Evolutionary conservation across 306 rosid species (phyloP), one percentile per base, ranked within the genome.

Genomic region (Medicago lupulina): DNA sequence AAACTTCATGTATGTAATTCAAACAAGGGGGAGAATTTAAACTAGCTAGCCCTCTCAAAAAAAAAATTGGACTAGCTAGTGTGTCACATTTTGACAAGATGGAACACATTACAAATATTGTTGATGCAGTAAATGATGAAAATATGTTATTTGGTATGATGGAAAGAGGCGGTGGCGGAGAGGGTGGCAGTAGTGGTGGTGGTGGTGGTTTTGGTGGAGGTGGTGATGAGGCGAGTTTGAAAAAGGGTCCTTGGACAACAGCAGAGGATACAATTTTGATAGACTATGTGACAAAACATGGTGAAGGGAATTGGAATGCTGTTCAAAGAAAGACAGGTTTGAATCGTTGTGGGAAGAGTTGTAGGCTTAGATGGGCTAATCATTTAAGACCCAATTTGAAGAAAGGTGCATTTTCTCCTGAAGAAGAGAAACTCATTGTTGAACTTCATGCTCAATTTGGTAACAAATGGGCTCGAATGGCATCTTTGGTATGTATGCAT

Each of bases 381-480:
- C 98, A 94, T 74, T 77, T 94, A 25, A 70, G 97, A 17, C 98
- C 98, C 8, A 85, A 91, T 75, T 78, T 94, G 82, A 94, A 87
- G 78, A 94, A 91, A 46, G 97, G 98, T 9, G 82, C 91, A 1
- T 90, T 94, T 71, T 79, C 93, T 2, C 88, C 82, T 0, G 90
- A 90, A 2, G 98, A 94, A 61, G 97, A 94, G 81, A 79, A 89
- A 17, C 91, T 86, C 51, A 94, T 94, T 78, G 78, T 90, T 46
- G 91, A 88, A 8, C 93, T 94, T 4, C 98, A 94, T 53, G 75
- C 97, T 16, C 92, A 86, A 36, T 85, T 77, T 43, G 97, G 98
- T 71, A 94, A 94, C 86, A 94, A 94, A 84, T 94, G 98, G 98
- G 98, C 98, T n/a, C 83, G 93, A 78, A 94, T 94, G 97, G 98